phyloP scores from a whole-genome alignment of 768 basidiomycete species.

The Coprinopsis strossmayeri region DNA sequence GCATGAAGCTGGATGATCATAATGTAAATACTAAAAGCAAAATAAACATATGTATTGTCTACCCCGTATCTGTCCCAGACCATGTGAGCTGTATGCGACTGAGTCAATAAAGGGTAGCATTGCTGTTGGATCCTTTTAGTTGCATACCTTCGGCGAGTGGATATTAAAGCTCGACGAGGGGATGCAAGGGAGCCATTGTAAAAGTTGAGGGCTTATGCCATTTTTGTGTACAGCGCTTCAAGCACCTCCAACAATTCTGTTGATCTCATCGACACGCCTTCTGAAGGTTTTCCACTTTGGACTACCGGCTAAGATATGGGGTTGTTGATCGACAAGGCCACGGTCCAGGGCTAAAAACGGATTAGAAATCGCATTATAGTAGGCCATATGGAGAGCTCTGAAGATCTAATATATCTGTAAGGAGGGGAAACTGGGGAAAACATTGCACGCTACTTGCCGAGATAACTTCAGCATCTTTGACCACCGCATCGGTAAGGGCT shows the following conservation, averaged over 20 bases:
- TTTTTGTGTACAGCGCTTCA: neutral
- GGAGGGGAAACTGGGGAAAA: neutral
- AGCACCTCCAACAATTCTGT: conserved; percentile 43
- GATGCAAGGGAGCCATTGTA: too few relatives aligned
- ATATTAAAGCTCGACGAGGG: neutral
- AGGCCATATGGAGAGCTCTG: conserved; percentile 84
- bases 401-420: conserved; percentile 51
- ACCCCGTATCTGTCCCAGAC: conserved; percentile 95
- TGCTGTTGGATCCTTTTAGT: conserved; percentile 48
- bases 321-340: conserved; percentile 40
- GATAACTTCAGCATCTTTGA: conserved; percentile 74
- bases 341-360: conserved; percentile 73
- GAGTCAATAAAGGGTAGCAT: conserved; percentile 76
- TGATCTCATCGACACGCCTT: conserved; percentile 69
- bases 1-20: too few relatives aligned
- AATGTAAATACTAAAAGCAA: too few relatives aligned
- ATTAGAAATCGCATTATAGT: conserved; percentile 77
- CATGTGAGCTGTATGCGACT: conserved; percentile 43
- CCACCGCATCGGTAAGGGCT: conserved; percentile 73
- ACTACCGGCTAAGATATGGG: conserved; percentile 53
- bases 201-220: too few relatives aligned
- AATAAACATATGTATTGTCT: conserved; percentile 29
- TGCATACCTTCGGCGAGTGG: neutral
- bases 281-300: conserved; percentile 67
- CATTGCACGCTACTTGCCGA: conserved; percentile 43